A percentile compares a stretch with the other conserved stretches of the same genome.
phyloP scores from a whole-genome alignment of 2,329 filamentous ascomycete species.

The Aureobasidium zeae region DNA sequence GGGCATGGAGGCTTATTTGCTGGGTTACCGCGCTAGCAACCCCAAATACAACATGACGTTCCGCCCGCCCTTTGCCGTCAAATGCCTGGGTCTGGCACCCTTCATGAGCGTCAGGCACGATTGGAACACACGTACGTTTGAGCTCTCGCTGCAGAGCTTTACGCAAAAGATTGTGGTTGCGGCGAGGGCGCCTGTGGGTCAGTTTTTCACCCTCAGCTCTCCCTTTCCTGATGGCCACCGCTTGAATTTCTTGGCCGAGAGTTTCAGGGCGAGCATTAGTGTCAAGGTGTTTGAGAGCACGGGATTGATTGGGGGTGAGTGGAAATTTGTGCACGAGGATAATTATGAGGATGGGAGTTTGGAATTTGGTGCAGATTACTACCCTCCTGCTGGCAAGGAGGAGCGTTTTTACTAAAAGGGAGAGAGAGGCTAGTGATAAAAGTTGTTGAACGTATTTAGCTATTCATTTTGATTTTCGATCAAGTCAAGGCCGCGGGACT shows the following conservation, averaged over 20 bases:
- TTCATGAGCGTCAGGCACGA: slow-evolving; percentile 35
- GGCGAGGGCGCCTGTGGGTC: slow-evolving; percentile 33
- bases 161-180: slow-evolving; percentile 34
- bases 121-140: slow-evolving; percentile 33
- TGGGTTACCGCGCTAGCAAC: slow-evolving; percentile 36
- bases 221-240: slow-evolving; percentile 40
- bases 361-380: slow-evolving; percentile 43
- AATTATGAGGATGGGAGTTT: slow-evolving; percentile 37
- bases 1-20: slow-evolving; percentile 37
- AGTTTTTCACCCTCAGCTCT: slow-evolving; percentile 38
- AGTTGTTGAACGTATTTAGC: neutral
- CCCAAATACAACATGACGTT: slow-evolving; percentile 33
- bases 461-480: no score
- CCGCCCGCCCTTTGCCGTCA: slow-evolving; percentile 36
- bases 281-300: slow-evolving; percentile 34
- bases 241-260: slow-evolving; percentile 38
- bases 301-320: slow-evolving; percentile 28
- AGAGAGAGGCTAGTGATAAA: neutral
- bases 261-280: slow-evolving; percentile 38
- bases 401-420: slow-evolving; percentile 29
- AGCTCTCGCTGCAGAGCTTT: slow-evolving; percentile 32
- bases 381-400: slow-evolving; percentile 33
- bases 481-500: no score
- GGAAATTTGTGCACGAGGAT: slow-evolving; percentile 34
- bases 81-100: slow-evolving; percentile 30